These are phyloP conservation scores for Fusarium falciforme DNA, from an alignment of 2,329 filamentous ascomycete species.

Conservation along the genomic window DNA sequence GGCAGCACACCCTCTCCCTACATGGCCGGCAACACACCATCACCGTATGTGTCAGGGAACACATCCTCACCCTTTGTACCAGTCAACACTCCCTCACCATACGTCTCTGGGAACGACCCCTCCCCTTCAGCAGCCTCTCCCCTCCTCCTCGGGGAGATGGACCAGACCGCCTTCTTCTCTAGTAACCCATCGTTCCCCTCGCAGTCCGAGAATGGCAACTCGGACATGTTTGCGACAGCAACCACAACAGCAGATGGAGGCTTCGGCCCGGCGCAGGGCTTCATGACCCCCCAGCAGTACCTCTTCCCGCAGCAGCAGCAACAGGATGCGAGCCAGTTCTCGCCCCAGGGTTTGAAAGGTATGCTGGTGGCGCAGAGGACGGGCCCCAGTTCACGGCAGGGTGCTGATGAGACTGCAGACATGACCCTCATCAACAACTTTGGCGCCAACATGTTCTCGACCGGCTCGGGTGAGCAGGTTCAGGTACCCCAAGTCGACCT, in stretches of 20 bases:
- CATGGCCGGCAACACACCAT: conserved; percentile 13
- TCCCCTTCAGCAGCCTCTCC: conserved; percentile 55
- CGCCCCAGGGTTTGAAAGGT: conserved; percentile 41
- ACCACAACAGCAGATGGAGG: conserved; percentile 40
- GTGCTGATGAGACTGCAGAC: conserved; percentile 42
- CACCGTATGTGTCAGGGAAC: conserved; percentile 32
- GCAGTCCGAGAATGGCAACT: conserved; percentile 29
- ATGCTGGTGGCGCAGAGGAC: conserved; percentile 28
- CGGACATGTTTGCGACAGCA: conserved; percentile 47
- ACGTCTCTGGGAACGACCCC: conserved; percentile 37
- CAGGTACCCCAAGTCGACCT: conserved; percentile 48
- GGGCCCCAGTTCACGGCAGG: conserved; percentile 15
- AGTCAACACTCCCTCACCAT: conserved; percentile 27
- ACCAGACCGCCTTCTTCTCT: conserved; percentile 50
- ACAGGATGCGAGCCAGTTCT: conserved; percentile 40
- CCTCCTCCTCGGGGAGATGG: conserved; percentile 53
- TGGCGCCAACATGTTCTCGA: conserved; percentile 45
- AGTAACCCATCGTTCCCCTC: conserved; percentile 48
- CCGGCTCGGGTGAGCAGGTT: conserved; percentile 37
- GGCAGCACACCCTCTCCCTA: conserved; percentile 29
- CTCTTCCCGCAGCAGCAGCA: conserved; percentile 52
- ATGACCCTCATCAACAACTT: conserved; percentile 49
- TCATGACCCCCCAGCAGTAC: conserved; percentile 54
- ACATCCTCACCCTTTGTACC: conserved; percentile 31
- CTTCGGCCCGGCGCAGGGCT: conserved; percentile 47